Conservation (phyloP, 208 protist species). For the Porcisia deanei region DNA sequence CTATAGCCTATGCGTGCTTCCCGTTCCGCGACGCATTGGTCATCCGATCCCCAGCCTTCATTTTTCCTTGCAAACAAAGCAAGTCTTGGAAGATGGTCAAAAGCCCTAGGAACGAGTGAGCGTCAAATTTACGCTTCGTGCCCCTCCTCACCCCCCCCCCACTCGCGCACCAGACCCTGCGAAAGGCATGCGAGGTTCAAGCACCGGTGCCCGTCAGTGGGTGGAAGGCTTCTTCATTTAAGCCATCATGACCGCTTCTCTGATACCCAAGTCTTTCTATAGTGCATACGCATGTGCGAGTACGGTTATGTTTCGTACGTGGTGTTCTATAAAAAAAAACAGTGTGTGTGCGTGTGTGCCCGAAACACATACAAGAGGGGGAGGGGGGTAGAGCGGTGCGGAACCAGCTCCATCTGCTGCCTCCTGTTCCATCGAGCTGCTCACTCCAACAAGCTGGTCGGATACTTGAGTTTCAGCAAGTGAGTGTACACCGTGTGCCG, state of each 20-base stretch:
- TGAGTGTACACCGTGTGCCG: slow-evolving; percentile 59
- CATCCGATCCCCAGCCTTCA: neutral
- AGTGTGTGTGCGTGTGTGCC: neutral
- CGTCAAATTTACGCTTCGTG: neutral
- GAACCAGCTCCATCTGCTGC: neutral
- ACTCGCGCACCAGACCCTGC: neutral
- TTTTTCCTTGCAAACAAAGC: neutral
- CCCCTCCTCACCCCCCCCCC: neutral
- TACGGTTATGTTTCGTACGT: neutral
- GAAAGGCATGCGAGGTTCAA: neutral
- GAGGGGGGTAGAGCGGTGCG: neutral
- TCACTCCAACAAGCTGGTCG: slow-evolving; percentile 18
- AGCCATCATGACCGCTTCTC: neutral
- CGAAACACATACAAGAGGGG: neutral
- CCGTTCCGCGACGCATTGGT: neutral
- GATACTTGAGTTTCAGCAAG: slow-evolving; percentile 48
- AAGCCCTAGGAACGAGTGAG: neutral
- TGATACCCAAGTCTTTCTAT: neutral
- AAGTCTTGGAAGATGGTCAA: neutral
- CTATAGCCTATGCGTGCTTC: neutral
- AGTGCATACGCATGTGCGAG: neutral
- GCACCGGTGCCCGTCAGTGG: neutral
- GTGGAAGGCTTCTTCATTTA: neutral
- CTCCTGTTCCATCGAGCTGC: neutral
- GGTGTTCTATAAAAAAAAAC: neutral